phyloP scores from a whole-genome alignment of 495 filamentous ascomycete species.

The Mytilinidion resinicola region DNA sequence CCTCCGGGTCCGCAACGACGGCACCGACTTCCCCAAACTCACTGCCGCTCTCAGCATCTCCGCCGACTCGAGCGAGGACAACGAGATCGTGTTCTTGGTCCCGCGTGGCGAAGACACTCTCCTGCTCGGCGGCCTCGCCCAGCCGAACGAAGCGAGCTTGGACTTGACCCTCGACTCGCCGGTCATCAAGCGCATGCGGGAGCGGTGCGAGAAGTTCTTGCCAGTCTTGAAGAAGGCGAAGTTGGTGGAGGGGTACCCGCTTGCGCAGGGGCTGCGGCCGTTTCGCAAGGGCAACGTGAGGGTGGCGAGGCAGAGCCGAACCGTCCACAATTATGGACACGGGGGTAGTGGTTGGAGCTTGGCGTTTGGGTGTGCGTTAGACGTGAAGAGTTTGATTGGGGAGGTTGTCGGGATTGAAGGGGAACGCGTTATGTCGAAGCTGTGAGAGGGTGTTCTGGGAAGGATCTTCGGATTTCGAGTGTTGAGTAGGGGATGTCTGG shows the following conservation, averaged over 20 bases:
- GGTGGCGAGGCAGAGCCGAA: conserved; percentile 43
- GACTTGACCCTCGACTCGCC: conserved; percentile 41
- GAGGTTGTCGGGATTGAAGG: too few relatives aligned
- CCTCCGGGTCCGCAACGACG: conserved; percentile 48
- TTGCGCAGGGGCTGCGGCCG: conserved; percentile 44
- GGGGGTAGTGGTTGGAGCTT: conserved; percentile 46
- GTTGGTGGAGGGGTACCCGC: conserved; percentile 41
- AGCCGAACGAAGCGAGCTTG: conserved; percentile 39
- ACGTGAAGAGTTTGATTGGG: conserved; percentile 19
- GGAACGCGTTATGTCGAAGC: too few relatives aligned
- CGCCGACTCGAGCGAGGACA: conserved; percentile 36
- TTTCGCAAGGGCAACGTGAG: conserved; percentile 40
- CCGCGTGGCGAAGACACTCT: conserved; percentile 48
- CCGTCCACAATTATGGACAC: conserved; percentile 48
- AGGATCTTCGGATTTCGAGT: too few relatives aligned
- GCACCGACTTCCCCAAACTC: conserved; percentile 43
- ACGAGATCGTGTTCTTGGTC: conserved; percentile 48
- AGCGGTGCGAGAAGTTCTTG: conserved; percentile 42
- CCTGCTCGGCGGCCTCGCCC: conserved; percentile 40
- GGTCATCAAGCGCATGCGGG: conserved; percentile 41
- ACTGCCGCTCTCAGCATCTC: conserved; percentile 27
- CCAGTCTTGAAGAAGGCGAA: conserved; percentile 41
- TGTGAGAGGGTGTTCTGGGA: too few relatives aligned
- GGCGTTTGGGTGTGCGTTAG: conserved; percentile 41
- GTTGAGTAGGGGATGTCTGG: too few relatives aligned